Evolutionary conservation across 1,284 basidiomycete genomes (phyloP).

Genomic region (Earliella scabrosa): DNA sequence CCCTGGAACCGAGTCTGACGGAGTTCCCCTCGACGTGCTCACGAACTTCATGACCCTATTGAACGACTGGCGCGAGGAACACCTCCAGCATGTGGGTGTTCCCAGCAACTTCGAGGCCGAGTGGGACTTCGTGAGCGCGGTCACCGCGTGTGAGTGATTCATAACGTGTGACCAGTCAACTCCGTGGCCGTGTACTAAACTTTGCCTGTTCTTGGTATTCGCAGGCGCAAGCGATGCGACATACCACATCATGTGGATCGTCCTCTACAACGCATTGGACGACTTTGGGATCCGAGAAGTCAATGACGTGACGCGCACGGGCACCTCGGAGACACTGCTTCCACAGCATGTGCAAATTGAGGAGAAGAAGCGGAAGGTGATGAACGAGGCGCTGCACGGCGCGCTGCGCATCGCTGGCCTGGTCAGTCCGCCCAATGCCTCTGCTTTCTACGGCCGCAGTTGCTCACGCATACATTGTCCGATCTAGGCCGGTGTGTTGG

Average conservation of each 20-base stretch:
- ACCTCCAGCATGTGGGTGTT: slow-evolving; percentile 81
- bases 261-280: slow-evolving; percentile 77
- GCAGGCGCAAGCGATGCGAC: slow-evolving; percentile 84
- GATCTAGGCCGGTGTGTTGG: slow-evolving; percentile 72
- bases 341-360: slow-evolving; percentile 59
- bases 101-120: slow-evolving; percentile 81
- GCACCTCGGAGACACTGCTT: slow-evolving; percentile 40
- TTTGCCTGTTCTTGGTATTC: background rate
- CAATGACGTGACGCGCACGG: slow-evolving; percentile 49
- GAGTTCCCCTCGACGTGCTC: slow-evolving; percentile 72
- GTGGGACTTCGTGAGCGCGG: slow-evolving; percentile 90
- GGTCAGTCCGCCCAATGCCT: slow-evolving; percentile 44
- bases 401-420: slow-evolving; percentile 87
- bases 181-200: slow-evolving; percentile 6
- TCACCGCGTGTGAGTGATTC: slow-evolving; percentile 62
- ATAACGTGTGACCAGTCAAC: background rate
- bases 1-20: slow-evolving; percentile 73
- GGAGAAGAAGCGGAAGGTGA: slow-evolving; percentile 66
- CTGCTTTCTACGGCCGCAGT: background rate
- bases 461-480: background rate
- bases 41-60: slow-evolving; percentile 63
- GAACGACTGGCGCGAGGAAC: slow-evolving; percentile 76
- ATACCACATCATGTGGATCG: slow-evolving; percentile 90
- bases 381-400: slow-evolving; percentile 82
- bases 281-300: slow-evolving; percentile 83